These are phyloP conservation scores for Didymella keratinophila DNA, from an alignment of 2,329 filamentous ascomycete species.

Conservation along the genomic window DNA sequence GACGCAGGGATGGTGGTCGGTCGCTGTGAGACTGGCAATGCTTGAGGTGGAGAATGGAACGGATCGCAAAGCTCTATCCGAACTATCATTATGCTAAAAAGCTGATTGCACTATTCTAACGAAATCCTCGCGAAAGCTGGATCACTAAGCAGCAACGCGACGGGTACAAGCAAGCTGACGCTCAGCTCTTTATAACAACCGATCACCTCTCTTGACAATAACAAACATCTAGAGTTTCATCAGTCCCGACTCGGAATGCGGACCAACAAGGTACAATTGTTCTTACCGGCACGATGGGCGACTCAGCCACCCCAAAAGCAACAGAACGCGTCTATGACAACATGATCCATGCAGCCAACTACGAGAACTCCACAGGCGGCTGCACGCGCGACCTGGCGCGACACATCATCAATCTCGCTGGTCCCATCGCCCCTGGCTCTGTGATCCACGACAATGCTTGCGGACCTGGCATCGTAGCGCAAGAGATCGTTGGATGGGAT, in stretches of 20 bases:
- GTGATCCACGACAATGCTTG: neutral
- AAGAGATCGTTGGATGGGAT: neutral
- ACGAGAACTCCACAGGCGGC: neutral
- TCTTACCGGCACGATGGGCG: neutral
- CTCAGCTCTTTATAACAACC: conserved; percentile 3
- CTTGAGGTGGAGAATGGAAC: neutral
- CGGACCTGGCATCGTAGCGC: neutral
- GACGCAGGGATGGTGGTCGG: neutral
- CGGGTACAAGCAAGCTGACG: conserved; percentile 14
- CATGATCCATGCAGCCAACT: neutral
- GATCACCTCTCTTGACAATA: neutral
- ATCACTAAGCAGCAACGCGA: neutral
- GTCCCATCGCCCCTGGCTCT: neutral
- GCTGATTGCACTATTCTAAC: conserved; percentile 6
- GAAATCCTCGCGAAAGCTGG: neutral
- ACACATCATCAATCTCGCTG: neutral
- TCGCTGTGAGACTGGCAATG: neutral
- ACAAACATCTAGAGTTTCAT: neutral
- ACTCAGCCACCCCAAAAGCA: neutral
- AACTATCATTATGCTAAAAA: neutral
- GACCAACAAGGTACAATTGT: neutral
- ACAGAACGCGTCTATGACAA: neutral
- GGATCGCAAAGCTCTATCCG: neutral
- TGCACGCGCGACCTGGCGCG: neutral
- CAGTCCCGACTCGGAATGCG: neutral